Conservation (phyloP, 768 basidiomycete species). For the Cystoderma amianthinum region DNA sequence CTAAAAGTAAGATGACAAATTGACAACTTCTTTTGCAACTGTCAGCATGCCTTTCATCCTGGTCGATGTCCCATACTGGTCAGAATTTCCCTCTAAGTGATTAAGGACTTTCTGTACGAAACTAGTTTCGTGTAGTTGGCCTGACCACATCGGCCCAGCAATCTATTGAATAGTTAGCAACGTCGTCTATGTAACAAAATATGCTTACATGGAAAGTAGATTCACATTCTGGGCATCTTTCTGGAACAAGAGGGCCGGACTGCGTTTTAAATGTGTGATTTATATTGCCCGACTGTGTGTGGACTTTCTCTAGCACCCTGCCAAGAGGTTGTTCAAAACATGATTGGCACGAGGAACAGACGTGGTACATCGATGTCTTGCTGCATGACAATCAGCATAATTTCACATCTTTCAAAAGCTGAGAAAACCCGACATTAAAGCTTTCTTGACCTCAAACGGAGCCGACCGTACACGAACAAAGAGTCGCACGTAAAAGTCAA, state of each 20-base stretch:
- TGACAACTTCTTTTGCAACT: constrained; percentile 72
- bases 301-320: constrained; percentile 53
- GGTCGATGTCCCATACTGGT: constrained; percentile 67
- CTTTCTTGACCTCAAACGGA: constrained; percentile 79
- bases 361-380: constrained; percentile 79
- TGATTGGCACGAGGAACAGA: constrained; percentile 81
- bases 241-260: constrained; percentile 56
- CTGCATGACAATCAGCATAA: constrained; percentile 30
- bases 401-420: constrained; percentile 1
- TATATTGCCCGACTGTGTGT: constrained; percentile 46
- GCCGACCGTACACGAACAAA: constrained; percentile 75
- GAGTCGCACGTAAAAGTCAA: constrained; percentile 94
- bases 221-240: constrained; percentile 79
- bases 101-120: constrained; percentile 74
- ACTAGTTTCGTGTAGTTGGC: constrained; percentile 67
- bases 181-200: neutral
- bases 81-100: constrained; percentile 57
- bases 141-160: constrained; percentile 97
- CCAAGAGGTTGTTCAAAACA: constrained; percentile 86
- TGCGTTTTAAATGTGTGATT: constrained; percentile 70
- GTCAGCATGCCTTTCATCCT: constrained; percentile 97
- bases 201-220: constrained; percentile 62
- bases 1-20: neutral
- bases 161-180: constrained; percentile 36
- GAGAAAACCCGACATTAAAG: constrained; percentile 51